Evolutionary conservation across 1,284 basidiomycete genomes (phyloP).

Genomic region (Volvariella surrecta): DNA sequence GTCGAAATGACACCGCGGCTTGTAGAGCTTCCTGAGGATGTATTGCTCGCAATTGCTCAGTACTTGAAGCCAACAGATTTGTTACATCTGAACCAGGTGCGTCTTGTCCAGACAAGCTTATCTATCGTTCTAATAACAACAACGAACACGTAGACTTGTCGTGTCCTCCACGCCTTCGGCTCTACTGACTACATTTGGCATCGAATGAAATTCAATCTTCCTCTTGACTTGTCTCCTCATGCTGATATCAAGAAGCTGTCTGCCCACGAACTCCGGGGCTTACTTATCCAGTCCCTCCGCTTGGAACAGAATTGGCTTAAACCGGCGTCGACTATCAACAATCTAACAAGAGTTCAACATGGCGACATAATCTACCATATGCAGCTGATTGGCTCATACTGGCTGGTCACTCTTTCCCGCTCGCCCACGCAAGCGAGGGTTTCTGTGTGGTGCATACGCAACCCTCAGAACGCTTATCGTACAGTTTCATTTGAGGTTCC

Average conservation of each 20-base stretch:
- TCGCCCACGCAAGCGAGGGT: slow-evolving; percentile 19
- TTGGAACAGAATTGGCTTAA: slow-evolving; percentile 45
- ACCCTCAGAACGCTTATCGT: slow-evolving; percentile 15
- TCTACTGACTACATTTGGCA: slow-evolving; percentile 45
- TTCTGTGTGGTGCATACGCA: slow-evolving; percentile 27
- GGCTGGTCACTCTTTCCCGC: slow-evolving; percentile 38
- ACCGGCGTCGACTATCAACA: slow-evolving; percentile 23
- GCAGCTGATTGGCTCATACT: slow-evolving; percentile 35
- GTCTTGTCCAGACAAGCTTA: slow-evolving; percentile 4
- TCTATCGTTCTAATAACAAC: slow-evolving; percentile 1
- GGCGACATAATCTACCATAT: slow-evolving; percentile 31
- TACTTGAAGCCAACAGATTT: slow-evolving; percentile 30
- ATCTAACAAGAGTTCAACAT: slow-evolving; percentile 25
- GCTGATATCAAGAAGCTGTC: slow-evolving; percentile 13
- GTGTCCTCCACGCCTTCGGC: slow-evolving; percentile 39
- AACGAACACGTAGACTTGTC: slow-evolving; percentile 40
- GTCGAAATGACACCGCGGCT: slow-evolving; percentile 10
- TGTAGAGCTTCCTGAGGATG: slow-evolving; percentile 24
- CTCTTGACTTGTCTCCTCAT: slow-evolving; percentile 20
- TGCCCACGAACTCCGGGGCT: slow-evolving; percentile 16
- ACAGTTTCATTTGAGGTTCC: slow-evolving; percentile 26
- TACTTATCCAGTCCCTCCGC: slow-evolving; percentile 30
- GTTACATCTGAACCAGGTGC: slow-evolving; percentile 40
- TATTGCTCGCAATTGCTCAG: slow-evolving; percentile 17
- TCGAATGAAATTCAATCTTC: slow-evolving; percentile 25